These are phyloP conservation scores for Aspergillus nomiae DNA, from an alignment of 2,329 filamentous ascomycete species.

Conservation along the genomic window DNA sequence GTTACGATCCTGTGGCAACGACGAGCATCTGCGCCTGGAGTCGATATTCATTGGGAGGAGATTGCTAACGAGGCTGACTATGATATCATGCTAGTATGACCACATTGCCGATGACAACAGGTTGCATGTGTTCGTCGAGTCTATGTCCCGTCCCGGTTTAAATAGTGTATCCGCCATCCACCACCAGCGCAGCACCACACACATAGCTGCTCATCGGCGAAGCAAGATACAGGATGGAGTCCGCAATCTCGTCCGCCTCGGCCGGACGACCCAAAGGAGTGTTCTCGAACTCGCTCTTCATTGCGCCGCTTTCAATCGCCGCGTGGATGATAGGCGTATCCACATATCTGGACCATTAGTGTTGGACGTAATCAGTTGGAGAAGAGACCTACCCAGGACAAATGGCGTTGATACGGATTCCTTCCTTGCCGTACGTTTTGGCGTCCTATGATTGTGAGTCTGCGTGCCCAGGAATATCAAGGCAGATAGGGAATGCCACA, in stretches of 20 bases:
- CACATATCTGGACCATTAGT: slow-evolving; percentile 20
- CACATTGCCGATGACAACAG: not conserved
- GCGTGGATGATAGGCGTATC: slow-evolving; percentile 26
- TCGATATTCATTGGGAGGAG: slow-evolving; percentile 36
- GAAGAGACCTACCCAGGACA: slow-evolving; percentile 51
- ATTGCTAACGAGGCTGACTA: slow-evolving; percentile 36
- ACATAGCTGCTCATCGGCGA: slow-evolving; percentile 47
- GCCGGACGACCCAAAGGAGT: slow-evolving; percentile 54
- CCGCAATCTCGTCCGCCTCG: slow-evolving; percentile 56
- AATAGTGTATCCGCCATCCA: slow-evolving; percentile 30
- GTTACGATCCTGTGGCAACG: slow-evolving; percentile 35
- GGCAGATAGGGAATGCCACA: not conserved
- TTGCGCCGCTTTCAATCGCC: slow-evolving; percentile 14
- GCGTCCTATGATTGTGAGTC: slow-evolving; percentile 34
- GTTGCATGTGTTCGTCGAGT: not conserved
- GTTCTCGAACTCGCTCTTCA: slow-evolving; percentile 43
- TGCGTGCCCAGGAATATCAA: not conserved
- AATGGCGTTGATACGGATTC: slow-evolving; percentile 62
- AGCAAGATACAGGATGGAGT: slow-evolving; percentile 51
- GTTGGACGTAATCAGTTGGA: not conserved
- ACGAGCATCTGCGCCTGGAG: slow-evolving; percentile 16
- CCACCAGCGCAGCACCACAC: slow-evolving; percentile 38
- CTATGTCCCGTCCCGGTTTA: not conserved
- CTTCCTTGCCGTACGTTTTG: slow-evolving; percentile 52
- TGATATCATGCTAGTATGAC: slow-evolving; percentile 35